A percentile compares a stretch with the other conserved stretches of the same genome.
phyloP scores from a whole-genome alignment of 140 eudicot species.

The Anethum foeniculum region DNA sequence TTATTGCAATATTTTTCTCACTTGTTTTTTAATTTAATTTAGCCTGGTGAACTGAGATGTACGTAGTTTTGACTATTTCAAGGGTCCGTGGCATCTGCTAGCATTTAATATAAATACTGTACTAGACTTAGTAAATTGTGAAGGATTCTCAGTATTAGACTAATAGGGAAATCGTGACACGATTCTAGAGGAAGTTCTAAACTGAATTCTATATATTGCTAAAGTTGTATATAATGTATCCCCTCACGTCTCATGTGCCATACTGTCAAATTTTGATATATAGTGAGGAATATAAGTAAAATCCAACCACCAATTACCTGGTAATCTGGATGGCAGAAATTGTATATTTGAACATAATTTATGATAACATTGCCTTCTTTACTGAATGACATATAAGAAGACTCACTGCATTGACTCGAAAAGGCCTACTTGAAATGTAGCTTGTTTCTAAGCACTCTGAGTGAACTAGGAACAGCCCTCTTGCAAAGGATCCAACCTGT shows the following conservation, averaged over 20 bases:
- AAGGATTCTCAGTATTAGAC: background rate
- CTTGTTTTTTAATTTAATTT: background rate
- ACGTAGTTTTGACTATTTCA: background rate
- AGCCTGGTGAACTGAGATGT: background rate
- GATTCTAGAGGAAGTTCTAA: background rate
- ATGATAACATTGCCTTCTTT: background rate
- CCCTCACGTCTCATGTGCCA: background rate
- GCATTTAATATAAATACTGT: background rate
- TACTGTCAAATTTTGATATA: background rate
- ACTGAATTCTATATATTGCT: background rate
- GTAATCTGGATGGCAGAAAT: background rate
- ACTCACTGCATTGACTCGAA: constrained; percentile 96
- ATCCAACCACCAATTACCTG: background rate
- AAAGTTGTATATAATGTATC: background rate
- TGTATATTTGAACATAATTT: background rate
- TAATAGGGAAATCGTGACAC: background rate
- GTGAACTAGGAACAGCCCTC: constrained; percentile 96
- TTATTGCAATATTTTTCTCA: background rate
- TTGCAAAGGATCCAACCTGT: constrained; percentile 94
- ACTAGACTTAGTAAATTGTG: background rate
- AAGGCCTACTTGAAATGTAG: constrained; percentile 95
- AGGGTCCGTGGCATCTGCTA: background rate
- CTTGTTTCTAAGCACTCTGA: constrained; percentile 90
- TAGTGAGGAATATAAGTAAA: background rate
- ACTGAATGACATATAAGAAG: background rate